Conservation (phyloP, 345 rosid species). For the Eucalyptus cloeziana region DNA sequence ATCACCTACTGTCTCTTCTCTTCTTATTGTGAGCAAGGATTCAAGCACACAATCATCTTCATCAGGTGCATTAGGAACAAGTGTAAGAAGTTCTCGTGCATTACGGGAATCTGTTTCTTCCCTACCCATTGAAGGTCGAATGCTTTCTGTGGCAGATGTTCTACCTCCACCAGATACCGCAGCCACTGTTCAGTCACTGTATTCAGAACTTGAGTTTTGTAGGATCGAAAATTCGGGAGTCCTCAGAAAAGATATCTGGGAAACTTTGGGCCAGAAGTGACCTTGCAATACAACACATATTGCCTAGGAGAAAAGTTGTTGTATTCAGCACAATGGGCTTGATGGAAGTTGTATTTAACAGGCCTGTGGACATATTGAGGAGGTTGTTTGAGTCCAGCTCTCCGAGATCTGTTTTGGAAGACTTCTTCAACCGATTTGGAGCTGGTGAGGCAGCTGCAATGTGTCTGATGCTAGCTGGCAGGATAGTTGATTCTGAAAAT, state of each 20-base stretch:
- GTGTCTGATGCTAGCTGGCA: slow-evolving; percentile 94
- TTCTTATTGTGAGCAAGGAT: slow-evolving; percentile 77
- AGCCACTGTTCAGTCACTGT: slow-evolving; percentile 62
- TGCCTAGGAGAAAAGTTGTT: slow-evolving; percentile 81
- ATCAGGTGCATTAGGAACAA: slow-evolving; percentile 48
- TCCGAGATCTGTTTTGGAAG: slow-evolving; percentile 78
- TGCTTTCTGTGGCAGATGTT: slow-evolving; percentile 96
- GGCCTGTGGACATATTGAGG: slow-evolving; percentile 91
- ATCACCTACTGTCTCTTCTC: slow-evolving; percentile 81
- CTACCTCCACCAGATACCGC: slow-evolving; percentile 77
- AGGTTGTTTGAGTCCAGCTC: slow-evolving; percentile 77
- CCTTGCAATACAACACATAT: slow-evolving; percentile 78
- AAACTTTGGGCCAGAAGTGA: slow-evolving; percentile 98
- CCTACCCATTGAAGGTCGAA: slow-evolving; percentile 89
- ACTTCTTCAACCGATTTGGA: slow-evolving; percentile 92
- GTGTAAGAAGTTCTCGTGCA: slow-evolving; percentile 69
- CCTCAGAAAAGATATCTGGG: slow-evolving; percentile 71
- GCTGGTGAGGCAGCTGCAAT: slow-evolving; percentile 98
- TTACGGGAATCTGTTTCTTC: slow-evolving; percentile 77
- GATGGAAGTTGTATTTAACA: slow-evolving; percentile 92
- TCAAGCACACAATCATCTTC: slow-evolving; percentile 63
- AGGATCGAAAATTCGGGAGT: slow-evolving; percentile 62
- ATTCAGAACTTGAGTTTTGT: slow-evolving; percentile 75
- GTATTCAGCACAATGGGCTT: slow-evolving; percentile 95
- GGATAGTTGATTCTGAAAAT: slow-evolving; percentile 71